phyloP scores from a whole-genome alignment of 2,329 filamentous ascomycete species.

The Fusarium goolgardi region DNA sequence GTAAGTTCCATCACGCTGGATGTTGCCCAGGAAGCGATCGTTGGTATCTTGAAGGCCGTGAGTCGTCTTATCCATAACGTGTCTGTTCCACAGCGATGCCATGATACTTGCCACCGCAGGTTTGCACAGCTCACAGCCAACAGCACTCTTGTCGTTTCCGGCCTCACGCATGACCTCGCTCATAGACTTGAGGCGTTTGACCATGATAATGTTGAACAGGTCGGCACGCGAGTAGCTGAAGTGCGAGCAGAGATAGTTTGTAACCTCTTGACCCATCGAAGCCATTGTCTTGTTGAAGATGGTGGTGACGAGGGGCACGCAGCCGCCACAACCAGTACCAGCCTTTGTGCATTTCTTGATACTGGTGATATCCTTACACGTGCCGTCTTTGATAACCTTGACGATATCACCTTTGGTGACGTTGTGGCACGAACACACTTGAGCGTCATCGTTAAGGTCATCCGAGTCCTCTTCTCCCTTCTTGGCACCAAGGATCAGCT shows the following conservation, averaged over 20 bases:
- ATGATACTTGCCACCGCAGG: slow-evolving; percentile 84
- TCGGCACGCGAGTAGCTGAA: slow-evolving; percentile 87
- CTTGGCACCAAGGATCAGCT: slow-evolving; percentile 84
- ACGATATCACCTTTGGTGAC: slow-evolving; percentile 87
- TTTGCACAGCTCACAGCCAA: slow-evolving; percentile 89
- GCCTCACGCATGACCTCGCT: slow-evolving; percentile 80
- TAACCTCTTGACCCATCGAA: slow-evolving; percentile 86
- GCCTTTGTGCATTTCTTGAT: slow-evolving; percentile 93
- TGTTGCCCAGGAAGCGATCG: slow-evolving; percentile 87
- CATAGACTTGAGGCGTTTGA: slow-evolving; percentile 80
- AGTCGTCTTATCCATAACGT: slow-evolving; percentile 77
- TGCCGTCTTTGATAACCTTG: slow-evolving; percentile 77
- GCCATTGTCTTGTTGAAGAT: slow-evolving; percentile 93
- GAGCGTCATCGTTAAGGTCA: slow-evolving; percentile 85
- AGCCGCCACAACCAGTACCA: slow-evolving; percentile 90
- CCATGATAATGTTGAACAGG: slow-evolving; percentile 88
- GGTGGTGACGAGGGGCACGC: slow-evolving; percentile 86
- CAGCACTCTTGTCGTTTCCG: slow-evolving; percentile 76
- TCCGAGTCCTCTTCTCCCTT: slow-evolving; percentile 79
- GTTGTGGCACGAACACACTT: slow-evolving; percentile 94
- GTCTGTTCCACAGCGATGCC: slow-evolving; percentile 83
- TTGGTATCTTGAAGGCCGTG: slow-evolving; percentile 91
- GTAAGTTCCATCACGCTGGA: slow-evolving; percentile 91
- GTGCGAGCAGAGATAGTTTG: slow-evolving; percentile 86
- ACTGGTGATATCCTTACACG: slow-evolving; percentile 82